Percentiles rank a stretch among this genome's conserved stretches.
These are phyloP conservation scores for Yamadazyma sp. DNA, from an alignment of 805 yeast species.

Conservation along the genomic window DNA sequence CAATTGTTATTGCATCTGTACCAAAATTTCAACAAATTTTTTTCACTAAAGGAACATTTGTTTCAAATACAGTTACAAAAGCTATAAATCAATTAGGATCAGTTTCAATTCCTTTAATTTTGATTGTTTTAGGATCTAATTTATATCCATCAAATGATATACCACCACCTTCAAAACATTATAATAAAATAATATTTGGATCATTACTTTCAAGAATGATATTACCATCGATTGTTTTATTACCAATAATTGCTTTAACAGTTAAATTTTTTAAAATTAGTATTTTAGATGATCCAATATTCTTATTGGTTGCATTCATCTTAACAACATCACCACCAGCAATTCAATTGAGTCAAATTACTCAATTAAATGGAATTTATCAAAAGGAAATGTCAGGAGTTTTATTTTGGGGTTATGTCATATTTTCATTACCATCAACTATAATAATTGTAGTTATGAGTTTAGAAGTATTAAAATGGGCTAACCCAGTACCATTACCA, in stretches of 20 bases:
- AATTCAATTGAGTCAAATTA: slow-evolving; percentile 76
- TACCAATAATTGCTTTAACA: slow-evolving; percentile 63
- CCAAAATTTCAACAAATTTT: slow-evolving; percentile 56
- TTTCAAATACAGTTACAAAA: slow-evolving; percentile 61
- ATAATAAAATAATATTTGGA: slow-evolving; percentile 61
- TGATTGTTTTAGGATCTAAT: slow-evolving; percentile 77
- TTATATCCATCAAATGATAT: slow-evolving; percentile 65
- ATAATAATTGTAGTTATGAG: slow-evolving; percentile 68
- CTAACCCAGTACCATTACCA: no score
- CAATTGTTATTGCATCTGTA: slow-evolving; percentile 67
- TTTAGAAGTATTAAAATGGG: slow-evolving; percentile 59
- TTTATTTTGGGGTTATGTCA: slow-evolving; percentile 77
- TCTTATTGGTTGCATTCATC: slow-evolving; percentile 70
- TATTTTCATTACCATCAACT: slow-evolving; percentile 72
- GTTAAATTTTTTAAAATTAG: slow-evolving; percentile 65
- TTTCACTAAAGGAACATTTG: slow-evolving; percentile 50
- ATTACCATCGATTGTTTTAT: slow-evolving; percentile 62
- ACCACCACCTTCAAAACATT: slow-evolving; percentile 63
- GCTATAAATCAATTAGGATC: slow-evolving; percentile 66
- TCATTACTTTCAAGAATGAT: slow-evolving; percentile 77
- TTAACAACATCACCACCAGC: slow-evolving; percentile 82
- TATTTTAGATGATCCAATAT: slow-evolving; percentile 78
- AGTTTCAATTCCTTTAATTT: slow-evolving; percentile 73
- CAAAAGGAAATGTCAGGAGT: slow-evolving; percentile 84
- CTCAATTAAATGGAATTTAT: slow-evolving; percentile 70